Evolutionary conservation across 2,329 filamentous ascomycete genomes (phyloP), one percentile per base, ranked within the genome.

Genomic region (Didymella keratinophila): DNA sequence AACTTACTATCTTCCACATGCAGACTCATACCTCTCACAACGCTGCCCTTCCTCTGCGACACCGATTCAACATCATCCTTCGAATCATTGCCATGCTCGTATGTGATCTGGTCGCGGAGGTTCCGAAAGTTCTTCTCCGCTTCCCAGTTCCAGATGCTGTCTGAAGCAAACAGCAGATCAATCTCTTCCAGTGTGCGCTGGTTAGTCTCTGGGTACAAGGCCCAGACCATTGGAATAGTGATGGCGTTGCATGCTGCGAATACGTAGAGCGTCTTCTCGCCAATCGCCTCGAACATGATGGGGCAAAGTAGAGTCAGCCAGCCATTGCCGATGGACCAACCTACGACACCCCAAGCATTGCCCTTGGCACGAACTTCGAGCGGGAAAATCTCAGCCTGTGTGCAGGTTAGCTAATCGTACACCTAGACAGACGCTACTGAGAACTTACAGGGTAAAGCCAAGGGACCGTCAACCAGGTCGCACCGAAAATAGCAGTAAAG

Each of bases 131-230:
- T 69, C 56, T 68, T 70, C 64, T 74, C 71, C 4, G 69, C 71
- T 28, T 73, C 67, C 89, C 89, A 92, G 1, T 84, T 83, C 87
- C 87, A 92, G 4, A 86, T 85, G 0, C 82, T 87, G 18, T 87
- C 80, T 0, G 86, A 83, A 0, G 89, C 87, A 65, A 93, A 92
- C 0, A 92, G 76, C 0, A 92, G 76, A 60, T 93, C 87, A 80
- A 92, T 92, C 69, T 92, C 89, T 68, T 92, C 90, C 0, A 92
- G 79, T 0, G 89, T 92, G 0, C 89, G 83, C 71, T 90, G 87
- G 69, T 88, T 91, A 3, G 86, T 90, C 71, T 92, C 90, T 0
- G 89, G 90, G 56, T 91, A 92, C 0, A 93, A 69, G 0, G 87
- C 87, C 87, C 88, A 93, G 0, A 91, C 86, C 76, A 91, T 85